Conservation (phyloP, 2,329 filamentous ascomycete species). For the Colletotrichum trifolii region DNA sequence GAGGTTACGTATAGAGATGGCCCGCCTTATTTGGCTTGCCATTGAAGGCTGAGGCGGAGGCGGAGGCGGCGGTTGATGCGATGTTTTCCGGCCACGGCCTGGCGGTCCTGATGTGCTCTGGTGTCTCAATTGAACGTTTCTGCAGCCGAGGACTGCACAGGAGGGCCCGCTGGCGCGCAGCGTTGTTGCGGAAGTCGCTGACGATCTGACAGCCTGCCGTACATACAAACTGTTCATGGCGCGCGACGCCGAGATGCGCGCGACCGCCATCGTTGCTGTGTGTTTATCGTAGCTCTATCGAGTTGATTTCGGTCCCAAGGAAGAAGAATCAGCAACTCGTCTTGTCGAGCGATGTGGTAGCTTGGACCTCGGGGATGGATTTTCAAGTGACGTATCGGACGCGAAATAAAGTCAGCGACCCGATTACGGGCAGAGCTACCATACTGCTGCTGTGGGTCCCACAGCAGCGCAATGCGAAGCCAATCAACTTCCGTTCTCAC, state of each 20-base stretch:
- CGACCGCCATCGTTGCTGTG: conserved; percentile 23
- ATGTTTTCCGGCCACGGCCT: neutral
- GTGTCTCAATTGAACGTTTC: conserved; percentile 14
- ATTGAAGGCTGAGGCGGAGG: conserved; percentile 39
- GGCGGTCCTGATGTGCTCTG: conserved; percentile 10
- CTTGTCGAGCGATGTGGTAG: neutral
- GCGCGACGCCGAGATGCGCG: conserved; percentile 31
- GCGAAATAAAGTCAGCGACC: conserved; percentile 4
- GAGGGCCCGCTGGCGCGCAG: conserved; percentile 5
- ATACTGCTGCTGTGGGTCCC: conserved; percentile 28
- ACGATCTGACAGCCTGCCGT: conserved; percentile 8
- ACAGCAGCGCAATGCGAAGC: neutral
- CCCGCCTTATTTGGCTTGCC: conserved; percentile 45
- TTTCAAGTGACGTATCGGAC: conserved; percentile 26
- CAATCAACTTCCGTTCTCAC: conserved; percentile 12
- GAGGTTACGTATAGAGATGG: conserved; percentile 49
- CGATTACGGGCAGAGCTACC: neutral
- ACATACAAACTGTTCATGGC: conserved; percentile 17
- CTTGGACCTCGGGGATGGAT: neutral
- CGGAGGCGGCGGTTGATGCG: conserved; percentile 40
- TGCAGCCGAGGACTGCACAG: neutral
- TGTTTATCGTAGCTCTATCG: neutral
- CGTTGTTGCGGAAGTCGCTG: conserved; percentile 1
- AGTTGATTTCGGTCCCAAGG: neutral
- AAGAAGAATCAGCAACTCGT: neutral